Evolutionary conservation across 306 rosid species (phyloP), one percentile per base, ranked within the genome.

Genomic region (Hylodesmum podocarpum): DNA sequence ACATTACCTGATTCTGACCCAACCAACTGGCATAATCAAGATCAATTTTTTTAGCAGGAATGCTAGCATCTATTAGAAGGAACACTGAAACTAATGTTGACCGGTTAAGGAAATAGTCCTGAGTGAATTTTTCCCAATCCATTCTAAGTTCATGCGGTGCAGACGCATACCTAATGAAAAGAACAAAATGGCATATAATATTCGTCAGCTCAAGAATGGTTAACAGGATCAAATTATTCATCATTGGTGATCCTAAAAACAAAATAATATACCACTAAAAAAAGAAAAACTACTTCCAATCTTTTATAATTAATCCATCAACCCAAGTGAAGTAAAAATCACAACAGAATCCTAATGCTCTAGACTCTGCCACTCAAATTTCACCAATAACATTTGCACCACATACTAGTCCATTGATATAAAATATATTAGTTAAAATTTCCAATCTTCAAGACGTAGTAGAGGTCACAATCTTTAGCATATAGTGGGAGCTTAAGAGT

Each of bases 51-150:
- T 88, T 96, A 57, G 96, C 98, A 47, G 99, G 98, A 69, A 96
- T 93, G 90, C 99, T 96, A 44, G 91, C 99, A 82, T 96, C 99
- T 31, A 96, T 85, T n/a, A 96, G 96, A 77, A 96, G 98, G 83
- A 96, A 96, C 37, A 96, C 97, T 0, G 99, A 93, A 81, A 96
- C 99, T 75, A 96, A 82, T 0, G 90, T 84, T 41, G 98, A 84
- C 59, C 98, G 87, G 44, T 86, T 91, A 66, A 93, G 87, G 80
- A 96, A 96, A 89, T 91, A 96, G 84, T 96, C 94, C 82, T 89
- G 93, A 3, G 98, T 93, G 83, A 96, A 96, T 71, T 96, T 85
- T 18, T 22, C 88, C 99, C 99, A 96, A 74, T 96, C 97, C 49
- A 81, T 82, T 80, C 98, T 87, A 53, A 92, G 89, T 50, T 91